A percentile compares a stretch with the other conserved stretches of the same genome.
phyloP scores from a whole-genome alignment of 805 yeast genomes.

The Candida nanaspora region DNA sequence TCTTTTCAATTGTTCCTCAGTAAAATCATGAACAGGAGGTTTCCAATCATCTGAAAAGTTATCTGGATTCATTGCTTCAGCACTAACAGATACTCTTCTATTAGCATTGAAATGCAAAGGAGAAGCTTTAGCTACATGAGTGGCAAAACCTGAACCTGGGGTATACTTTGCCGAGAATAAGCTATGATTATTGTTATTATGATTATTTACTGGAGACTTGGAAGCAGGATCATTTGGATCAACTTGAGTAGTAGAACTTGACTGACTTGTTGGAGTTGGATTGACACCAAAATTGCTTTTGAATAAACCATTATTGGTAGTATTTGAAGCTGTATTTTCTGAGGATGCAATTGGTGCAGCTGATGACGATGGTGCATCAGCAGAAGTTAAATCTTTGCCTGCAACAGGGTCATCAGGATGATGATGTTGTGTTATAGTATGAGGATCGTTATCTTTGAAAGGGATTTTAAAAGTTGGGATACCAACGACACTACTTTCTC shows the following conservation, averaged over 20 bases:
- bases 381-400: background rate
- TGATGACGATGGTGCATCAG: background rate
- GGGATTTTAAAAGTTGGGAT: conserved; percentile 46
- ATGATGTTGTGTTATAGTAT: conserved; percentile 33
- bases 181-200: background rate
- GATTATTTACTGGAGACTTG: background rate
- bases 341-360: background rate
- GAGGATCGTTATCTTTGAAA: conserved; percentile 60
- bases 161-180: background rate
- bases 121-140: conserved; percentile 26
- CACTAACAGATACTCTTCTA: conserved; percentile 86
- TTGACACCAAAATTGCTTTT: conserved; percentile 23
- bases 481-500: conserved; percentile 23
- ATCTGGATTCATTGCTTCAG: conserved; percentile 78
- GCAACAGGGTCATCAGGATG: conserved; percentile 5
- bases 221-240: conserved; percentile 3
- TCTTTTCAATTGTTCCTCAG: conserved; percentile 56
- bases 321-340: background rate
- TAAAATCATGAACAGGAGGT: conserved; percentile 61
- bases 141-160: conserved; percentile 18
- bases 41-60: conserved; percentile 63
- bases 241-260: conserved; percentile 13
- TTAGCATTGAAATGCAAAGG: conserved; percentile 66
- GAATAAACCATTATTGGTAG: conserved; percentile 7
- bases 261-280: conserved; percentile 13